phyloP scores from a whole-genome alignment of 768 basidiomycete genomes.

The Lyophyllum shimeji region DNA sequence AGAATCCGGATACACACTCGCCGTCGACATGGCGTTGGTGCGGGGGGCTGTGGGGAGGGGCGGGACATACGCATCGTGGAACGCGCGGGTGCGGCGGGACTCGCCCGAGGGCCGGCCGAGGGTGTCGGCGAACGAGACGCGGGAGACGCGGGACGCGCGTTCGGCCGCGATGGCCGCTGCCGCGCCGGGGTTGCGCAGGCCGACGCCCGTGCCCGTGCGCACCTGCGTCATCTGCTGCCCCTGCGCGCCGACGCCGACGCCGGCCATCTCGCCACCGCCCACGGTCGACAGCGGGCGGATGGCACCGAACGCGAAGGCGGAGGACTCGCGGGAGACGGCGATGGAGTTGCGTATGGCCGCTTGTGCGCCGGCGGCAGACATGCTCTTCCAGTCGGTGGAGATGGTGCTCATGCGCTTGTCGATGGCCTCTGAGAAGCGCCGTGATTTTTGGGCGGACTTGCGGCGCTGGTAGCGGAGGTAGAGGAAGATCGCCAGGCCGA shows the following conservation, averaged over 20 bases:
- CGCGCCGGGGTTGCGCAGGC: constrained; percentile 48
- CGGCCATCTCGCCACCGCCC: constrained; percentile 39
- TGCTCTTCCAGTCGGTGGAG: constrained; percentile 73
- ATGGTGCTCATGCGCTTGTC: constrained; percentile 87
- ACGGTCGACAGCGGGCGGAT: constrained; percentile 47
- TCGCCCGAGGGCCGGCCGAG: constrained; percentile 42
- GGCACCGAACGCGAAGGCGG: constrained; percentile 58
- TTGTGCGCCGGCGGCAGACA: constrained; percentile 66
- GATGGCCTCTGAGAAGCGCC: constrained; percentile 61
- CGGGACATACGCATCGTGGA: constrained; percentile 40
- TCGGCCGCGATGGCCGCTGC: constrained; percentile 25
- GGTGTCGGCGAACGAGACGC: constrained; percentile 69
- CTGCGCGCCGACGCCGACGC: constrained; percentile 20
- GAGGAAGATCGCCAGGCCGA: constrained; percentile 38
- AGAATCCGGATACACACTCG: constrained; percentile 15
- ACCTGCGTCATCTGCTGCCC: neutral
- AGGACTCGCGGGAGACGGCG: constrained; percentile 37
- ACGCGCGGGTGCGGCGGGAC: constrained; percentile 36
- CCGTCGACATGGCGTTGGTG: constrained; percentile 3
- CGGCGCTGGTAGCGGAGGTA: constrained; percentile 58
- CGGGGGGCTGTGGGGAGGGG: constrained; percentile 31
- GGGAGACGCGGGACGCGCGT: constrained; percentile 49
- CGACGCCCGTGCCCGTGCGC: constrained; percentile 31
- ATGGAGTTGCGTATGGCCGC: constrained; percentile 75
- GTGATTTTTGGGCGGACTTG: constrained; percentile 49